Evolutionary conservation across 2,329 filamentous ascomycete species (phyloP), one percentile per base, ranked within the genome.

Genomic region (Colletotrichum viniferum): DNA sequence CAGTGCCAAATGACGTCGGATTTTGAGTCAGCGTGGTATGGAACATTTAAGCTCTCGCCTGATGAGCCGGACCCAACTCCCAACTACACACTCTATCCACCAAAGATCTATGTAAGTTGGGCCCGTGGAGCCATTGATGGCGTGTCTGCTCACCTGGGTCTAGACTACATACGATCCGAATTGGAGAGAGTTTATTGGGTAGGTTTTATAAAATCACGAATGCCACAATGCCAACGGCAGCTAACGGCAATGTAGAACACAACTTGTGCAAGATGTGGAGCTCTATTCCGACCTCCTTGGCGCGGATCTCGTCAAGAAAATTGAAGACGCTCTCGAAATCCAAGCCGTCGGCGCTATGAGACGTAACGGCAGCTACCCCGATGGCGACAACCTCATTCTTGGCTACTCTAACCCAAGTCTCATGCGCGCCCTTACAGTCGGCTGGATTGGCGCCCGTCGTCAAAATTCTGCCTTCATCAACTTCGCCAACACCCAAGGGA

Each of bases 331-430:
- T 2, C 78, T 86, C 1, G 83, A 83, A 18, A 80, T 79, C 21
- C 82, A 83, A 4, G 85, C 84, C 5, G 78, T 86, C 16, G 84
- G 84, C 5, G 81, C 80, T 16, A 86, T 86, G 83, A 81, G 84
- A 7, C 83, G 85, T 32, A 86, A 86, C 65, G 84, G 85, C 3
- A 82, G 83, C 2, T 85, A 79, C 52, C 85, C 84, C 0, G 77
- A 80, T 16, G 82, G 75, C 9, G 86, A 87, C 76, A 86, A 86
- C 76, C 78, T 85, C 7, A 83, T 82, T 9, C 76, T 85, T 1
- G 84, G 79, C 0, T 87, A 87, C 77, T 83, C 83, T 0, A 88
- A 88, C 76, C 86, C 86, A 2, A 79, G 58, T 2, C 79, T 86
- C 36, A 87, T 87, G 85, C 82, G 86, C 5, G 82, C 82, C 4